Conservation (phyloP, 192 early-diverging fungal species). For the Linnemannia schmuckeri region DNA sequence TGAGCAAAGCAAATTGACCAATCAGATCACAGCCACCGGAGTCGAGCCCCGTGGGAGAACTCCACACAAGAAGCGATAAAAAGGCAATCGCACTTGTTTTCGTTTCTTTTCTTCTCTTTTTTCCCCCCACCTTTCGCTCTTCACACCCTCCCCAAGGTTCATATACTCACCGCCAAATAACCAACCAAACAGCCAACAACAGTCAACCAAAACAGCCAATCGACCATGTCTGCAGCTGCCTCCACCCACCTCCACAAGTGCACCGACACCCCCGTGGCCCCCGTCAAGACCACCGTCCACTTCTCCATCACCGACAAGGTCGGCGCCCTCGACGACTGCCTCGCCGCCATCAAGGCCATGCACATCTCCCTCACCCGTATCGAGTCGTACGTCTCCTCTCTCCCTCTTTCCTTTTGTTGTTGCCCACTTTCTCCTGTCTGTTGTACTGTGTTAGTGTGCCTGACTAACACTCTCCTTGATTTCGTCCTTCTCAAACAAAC, state of each 20-base stretch:
- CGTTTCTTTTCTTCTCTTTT: neutral
- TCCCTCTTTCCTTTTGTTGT: neutral
- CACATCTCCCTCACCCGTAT: conserved; percentile 93
- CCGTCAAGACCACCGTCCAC: conserved; percentile 70
- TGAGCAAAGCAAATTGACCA: neutral
- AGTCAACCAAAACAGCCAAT: neutral
- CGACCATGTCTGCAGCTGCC: conserved; percentile 35
- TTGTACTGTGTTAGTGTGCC: neutral
- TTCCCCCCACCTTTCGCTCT: neutral
- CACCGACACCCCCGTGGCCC: conserved; percentile 20
- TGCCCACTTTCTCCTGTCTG: no score
- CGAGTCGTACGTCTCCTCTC: conserved; percentile 75
- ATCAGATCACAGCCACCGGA: neutral
- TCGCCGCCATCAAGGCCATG: conserved; percentile 76
- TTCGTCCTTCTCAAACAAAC: conserved; percentile 7
- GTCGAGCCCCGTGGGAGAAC: conserved; percentile 21
- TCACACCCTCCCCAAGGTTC: neutral
- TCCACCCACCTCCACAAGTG: conserved; percentile 48
- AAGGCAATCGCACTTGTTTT: neutral
- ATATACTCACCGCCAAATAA: neutral
- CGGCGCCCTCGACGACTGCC: conserved; percentile 87
- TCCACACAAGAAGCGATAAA: neutral
- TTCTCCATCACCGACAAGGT: conserved; percentile 89
- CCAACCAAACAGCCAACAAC: neutral
- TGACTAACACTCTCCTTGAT: neutral